Conservation (phyloP, 441 rosid species). For the Erodium trifolium region DNA sequence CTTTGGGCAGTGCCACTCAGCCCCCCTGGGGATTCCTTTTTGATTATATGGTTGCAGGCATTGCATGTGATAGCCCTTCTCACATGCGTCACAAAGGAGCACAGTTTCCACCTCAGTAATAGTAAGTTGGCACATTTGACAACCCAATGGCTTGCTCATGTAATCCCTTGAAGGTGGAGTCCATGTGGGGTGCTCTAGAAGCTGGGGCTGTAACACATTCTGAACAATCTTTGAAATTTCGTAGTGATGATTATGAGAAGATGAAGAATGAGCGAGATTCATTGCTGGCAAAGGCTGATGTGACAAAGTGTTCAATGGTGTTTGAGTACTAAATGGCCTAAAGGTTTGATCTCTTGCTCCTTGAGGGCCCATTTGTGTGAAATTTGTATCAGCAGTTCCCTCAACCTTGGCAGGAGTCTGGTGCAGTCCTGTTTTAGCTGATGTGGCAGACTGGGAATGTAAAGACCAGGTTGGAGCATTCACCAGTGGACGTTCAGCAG, state of each 20-base stretch:
- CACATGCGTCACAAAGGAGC: conserved; percentile 87
- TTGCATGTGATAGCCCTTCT: conserved; percentile 81
- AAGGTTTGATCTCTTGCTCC: conserved; percentile 48
- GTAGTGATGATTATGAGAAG: conserved; percentile 42
- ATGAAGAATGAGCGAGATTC: conserved; percentile 41
- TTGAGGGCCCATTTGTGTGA: conserved; percentile 33
- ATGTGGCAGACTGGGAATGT: conserved; percentile 44
- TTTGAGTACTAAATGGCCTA: conserved; percentile 53
- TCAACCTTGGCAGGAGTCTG: conserved; percentile 40
- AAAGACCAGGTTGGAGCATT: conserved; percentile 67
- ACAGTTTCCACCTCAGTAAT: conserved; percentile 71
- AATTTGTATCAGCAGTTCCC: conserved; percentile 32
- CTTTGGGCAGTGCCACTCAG: conserved; percentile 88
- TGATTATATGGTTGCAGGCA: conserved; percentile 61
- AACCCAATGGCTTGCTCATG: conserved; percentile 62
- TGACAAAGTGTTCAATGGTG: conserved; percentile 39
- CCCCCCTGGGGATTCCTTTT: conserved; percentile 60
- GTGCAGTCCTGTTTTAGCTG: conserved; percentile 36
- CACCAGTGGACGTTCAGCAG: conserved; percentile 37
- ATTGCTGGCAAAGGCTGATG: conserved; percentile 55
- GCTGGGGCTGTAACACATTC: conserved; percentile 54
- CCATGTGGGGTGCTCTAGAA: conserved; percentile 72
- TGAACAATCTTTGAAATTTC: conserved; percentile 71
- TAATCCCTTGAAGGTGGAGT: conserved; percentile 93
- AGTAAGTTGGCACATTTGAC: conserved; percentile 60